Base-by-base conservation (phyloP, 192 early-diverging fungal species). In the Coemansia sp. region DNA sequence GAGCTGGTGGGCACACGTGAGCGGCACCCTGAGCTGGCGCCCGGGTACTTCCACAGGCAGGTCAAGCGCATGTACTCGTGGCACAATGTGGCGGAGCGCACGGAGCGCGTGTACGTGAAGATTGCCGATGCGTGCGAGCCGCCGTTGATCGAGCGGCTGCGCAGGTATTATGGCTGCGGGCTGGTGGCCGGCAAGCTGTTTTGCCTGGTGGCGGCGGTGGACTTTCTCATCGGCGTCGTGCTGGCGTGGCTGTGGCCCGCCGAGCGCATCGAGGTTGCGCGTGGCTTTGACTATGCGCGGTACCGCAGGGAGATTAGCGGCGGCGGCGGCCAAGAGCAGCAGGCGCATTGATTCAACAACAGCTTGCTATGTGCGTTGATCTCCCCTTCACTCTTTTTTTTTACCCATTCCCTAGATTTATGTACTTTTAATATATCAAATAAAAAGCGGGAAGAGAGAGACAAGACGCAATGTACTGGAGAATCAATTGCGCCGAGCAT, bases 21-120 rank as follows among this genome's bases (percentile, higher is more conserved):
- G 39, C 75, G 74, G 17, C 73, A 80, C 48, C 78, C 83, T 18
- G 82, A 89, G 47, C 78, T 88, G 18, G 71, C 85, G 49, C 87
- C 89, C 11, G 75, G 61, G 53, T 72, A 71, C 46, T 87, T 95
- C 51, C 93, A 99, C 63, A 80, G 84, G 38, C 82, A 89, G 43
- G 86, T 99, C 9, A 86, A 89, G 57, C 83, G 85, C 45, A 98
- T 98, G 93, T 99, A 99, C 73, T 92, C 89, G 66, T 99, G 96
- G 96, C 81, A 83, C 21, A 89, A 99, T 71, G 93, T 99, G 21
- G 95, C 96, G 9, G 86, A 92, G 64, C 73, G 96, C 43, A 99
- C 95, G 2, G 93, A 81, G 66, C 54, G 79, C 61, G 93, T 97
- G 13, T 97, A 98, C 62, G 73, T 83, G 25, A 71, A 81, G 44